Percentiles rank a stretch among this genome's conserved stretches.
Evolutionary conservation across 2,329 filamentous ascomycete species (phyloP).

Genomic region (Plectosphaerella cucumerina): DNA sequence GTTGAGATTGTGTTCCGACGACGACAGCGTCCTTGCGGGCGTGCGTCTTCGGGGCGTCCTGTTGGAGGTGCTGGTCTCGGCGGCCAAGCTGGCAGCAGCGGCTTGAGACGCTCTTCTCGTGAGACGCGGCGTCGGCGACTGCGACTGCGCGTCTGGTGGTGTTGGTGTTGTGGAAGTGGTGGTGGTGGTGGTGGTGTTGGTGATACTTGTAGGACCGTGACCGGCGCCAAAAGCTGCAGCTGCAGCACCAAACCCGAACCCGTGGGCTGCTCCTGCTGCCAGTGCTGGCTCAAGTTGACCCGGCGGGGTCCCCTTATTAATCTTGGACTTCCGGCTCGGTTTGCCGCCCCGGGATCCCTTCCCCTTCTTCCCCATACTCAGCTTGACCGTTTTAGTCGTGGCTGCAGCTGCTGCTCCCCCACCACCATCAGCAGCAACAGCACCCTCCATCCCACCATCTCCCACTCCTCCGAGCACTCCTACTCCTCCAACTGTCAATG

Average conservation of each 20-base stretch:
- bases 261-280: too few relatives aligned
- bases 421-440: too few relatives aligned
- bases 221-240: neutral
- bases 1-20: neutral
- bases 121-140: neutral
- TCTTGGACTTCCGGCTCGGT: constrained; percentile 9
- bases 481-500: constrained; percentile 1
- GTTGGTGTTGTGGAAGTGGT: neutral
- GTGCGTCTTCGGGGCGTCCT: too few relatives aligned
- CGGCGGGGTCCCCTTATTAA: constrained; percentile 12
- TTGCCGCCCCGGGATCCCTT: constrained; percentile 5
- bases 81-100: neutral
- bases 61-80: neutral
- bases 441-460: neutral
- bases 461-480: constrained; percentile 5
- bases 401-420: neutral
- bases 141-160: neutral
- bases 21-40: neutral
- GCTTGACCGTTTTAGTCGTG: constrained; percentile 3
- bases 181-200: constrained; percentile 1
- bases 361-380: constrained; percentile 10
- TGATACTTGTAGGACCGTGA: neutral
- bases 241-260: neutral
- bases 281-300: too few relatives aligned
- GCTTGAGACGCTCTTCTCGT: neutral